phyloP scores from a whole-genome alignment of 108 stramenopile genomes.

The Mayamaea pseudoterrestris region DNA sequence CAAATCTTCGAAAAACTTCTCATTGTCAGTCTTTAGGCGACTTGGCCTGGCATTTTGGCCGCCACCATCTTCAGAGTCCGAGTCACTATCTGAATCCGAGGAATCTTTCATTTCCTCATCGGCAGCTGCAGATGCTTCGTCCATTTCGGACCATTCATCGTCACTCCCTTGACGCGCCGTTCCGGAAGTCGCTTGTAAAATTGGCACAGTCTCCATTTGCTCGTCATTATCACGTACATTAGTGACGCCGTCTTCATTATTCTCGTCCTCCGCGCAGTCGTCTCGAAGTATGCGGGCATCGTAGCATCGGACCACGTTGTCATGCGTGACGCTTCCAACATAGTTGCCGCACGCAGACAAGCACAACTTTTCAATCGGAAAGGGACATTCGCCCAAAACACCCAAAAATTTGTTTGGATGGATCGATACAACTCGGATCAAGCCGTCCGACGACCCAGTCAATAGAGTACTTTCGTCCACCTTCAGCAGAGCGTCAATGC shows the following conservation, averaged over 20 bases:
- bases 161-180: constrained; percentile 41
- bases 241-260: neutral
- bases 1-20: constrained; percentile 80
- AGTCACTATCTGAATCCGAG: constrained; percentile 43
- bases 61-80: constrained; percentile 28
- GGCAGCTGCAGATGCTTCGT: constrained; percentile 23
- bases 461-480: constrained; percentile 91
- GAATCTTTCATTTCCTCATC: constrained; percentile 22
- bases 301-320: constrained; percentile 49
- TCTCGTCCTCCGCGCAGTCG: constrained; percentile 13
- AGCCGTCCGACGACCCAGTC: constrained; percentile 90
- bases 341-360: constrained; percentile 59
- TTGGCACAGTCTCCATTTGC: constrained; percentile 5
- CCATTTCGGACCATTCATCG: constrained; percentile 74
- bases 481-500: constrained; percentile 81
- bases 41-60: constrained; percentile 23
- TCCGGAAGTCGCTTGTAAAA: too few species aligned
- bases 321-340: constrained; percentile 60
- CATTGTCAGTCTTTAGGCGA: constrained; percentile 62
- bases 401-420: constrained; percentile 88
- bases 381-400: constrained; percentile 80
- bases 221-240: constrained; percentile 1
- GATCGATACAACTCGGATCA: constrained; percentile 84
- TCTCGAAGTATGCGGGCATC: constrained; percentile 66
- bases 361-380: constrained; percentile 79